These are phyloP conservation scores for Cryphonectria radicalis DNA, from an alignment of 2,329 filamentous ascomycete species.

Conservation along the genomic window DNA sequence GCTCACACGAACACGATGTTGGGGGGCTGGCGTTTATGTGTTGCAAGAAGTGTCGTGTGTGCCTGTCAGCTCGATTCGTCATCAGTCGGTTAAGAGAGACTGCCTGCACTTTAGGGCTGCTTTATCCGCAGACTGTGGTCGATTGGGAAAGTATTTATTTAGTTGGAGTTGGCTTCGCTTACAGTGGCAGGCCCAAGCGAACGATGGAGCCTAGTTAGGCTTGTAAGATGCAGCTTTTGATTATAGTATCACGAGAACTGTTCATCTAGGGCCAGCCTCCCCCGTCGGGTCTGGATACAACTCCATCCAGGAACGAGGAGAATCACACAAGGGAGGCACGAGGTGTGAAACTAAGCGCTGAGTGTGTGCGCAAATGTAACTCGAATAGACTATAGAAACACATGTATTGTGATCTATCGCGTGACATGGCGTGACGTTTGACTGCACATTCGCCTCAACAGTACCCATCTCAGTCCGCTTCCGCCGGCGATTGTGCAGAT, in stretches of 20 bases:
- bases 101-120: too few relatives aligned
- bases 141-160: too few relatives aligned
- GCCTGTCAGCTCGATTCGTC: too few relatives aligned
- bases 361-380: neutral
- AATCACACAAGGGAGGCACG: neutral
- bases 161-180: neutral
- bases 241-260: neutral
- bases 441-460: neutral
- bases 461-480: neutral
- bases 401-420: neutral
- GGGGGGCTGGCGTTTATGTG: too few relatives aligned
- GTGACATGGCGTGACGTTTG: neutral
- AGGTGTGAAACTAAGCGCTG: neutral
- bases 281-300: neutral
- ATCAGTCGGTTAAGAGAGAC: too few relatives aligned
- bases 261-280: neutral
- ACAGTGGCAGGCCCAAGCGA: neutral
- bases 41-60: too few relatives aligned
- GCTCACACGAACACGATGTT: neutral
- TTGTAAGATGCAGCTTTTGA: neutral
- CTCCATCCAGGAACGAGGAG: neutral
- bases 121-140: too few relatives aligned
- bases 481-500: neutral
- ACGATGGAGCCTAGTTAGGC: neutral
- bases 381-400: neutral